phyloP scores from a whole-genome alignment of 148 eudicot genomes.

The Silene uniflora region DNA sequence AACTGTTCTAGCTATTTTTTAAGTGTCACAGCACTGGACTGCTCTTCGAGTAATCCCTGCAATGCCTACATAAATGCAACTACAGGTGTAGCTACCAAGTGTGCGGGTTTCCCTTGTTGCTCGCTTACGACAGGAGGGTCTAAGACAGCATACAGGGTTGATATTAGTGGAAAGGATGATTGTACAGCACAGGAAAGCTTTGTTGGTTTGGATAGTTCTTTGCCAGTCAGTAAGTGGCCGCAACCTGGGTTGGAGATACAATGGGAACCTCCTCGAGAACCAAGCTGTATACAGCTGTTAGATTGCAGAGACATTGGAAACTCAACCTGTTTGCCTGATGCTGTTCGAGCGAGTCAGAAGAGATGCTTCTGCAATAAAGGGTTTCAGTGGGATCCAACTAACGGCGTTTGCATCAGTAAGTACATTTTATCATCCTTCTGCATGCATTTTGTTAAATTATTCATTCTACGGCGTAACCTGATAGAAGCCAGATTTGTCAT shows the following conservation, averaged over 20 bases:
- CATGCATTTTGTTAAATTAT: neutral
- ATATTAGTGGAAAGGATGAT: conserved; percentile 25
- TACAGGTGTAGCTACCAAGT: conserved; percentile 17
- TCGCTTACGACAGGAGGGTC: conserved; percentile 54
- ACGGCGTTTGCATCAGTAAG: conserved; percentile 41
- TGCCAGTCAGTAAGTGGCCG: conserved; percentile 48
- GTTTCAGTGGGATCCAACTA: conserved; percentile 39
- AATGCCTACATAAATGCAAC: conserved; percentile 27
- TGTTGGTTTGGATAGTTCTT: conserved; percentile 30
- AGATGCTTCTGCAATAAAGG: conserved; percentile 47
- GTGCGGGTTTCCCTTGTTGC: conserved; percentile 27
- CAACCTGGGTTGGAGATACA: conserved; percentile 44
- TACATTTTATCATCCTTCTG: neutral
- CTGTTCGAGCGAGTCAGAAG: conserved; percentile 19
- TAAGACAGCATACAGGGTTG: conserved; percentile 36
- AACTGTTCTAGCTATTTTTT: conserved; percentile 36
- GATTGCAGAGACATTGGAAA: conserved; percentile 34
- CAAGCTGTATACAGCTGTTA: conserved; percentile 21
- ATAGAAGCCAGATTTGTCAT: neutral
- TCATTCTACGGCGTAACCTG: conserved; percentile 4
- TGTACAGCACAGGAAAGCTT: conserved; percentile 47
- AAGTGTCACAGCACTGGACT: conserved; percentile 40
- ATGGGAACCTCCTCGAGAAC: conserved; percentile 43
- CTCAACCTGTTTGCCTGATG: conserved; percentile 41
- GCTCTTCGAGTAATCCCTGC: conserved; percentile 32